A percentile compares a stretch with the other conserved stretches of the same genome.
phyloP scores from a whole-genome alignment of 805 yeast genomes.

The Peterozyma toletana region DNA sequence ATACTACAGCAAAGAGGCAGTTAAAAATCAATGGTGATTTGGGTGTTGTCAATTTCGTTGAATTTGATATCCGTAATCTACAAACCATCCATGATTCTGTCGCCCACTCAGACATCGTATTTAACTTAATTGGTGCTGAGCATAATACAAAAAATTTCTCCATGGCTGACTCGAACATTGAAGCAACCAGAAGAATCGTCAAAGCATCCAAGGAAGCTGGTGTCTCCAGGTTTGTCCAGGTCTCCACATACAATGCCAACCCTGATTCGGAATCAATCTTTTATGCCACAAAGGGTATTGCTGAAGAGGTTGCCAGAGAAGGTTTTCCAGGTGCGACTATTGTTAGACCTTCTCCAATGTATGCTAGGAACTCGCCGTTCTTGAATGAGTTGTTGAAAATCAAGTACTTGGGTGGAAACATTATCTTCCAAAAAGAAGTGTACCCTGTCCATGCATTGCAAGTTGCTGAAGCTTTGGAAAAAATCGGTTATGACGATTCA shows the following conservation, averaged over 20 bases:
- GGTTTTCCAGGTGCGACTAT: constrained; percentile 71
- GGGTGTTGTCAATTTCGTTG: constrained; percentile 81
- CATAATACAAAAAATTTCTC: constrained; percentile 71
- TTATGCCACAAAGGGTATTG: constrained; percentile 73
- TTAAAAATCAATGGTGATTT: constrained; percentile 79
- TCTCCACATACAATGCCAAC: constrained; percentile 72
- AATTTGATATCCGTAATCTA: constrained; percentile 74
- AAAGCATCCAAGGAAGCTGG: constrained; percentile 62
- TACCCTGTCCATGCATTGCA: constrained; percentile 73
- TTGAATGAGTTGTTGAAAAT: constrained; percentile 52
- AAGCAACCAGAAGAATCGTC: constrained; percentile 70
- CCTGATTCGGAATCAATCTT: constrained; percentile 61
- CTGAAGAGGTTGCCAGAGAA: constrained; percentile 64
- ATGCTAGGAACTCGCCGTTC: constrained; percentile 66
- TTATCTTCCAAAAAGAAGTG: constrained; percentile 57
- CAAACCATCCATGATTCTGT: constrained; percentile 71
- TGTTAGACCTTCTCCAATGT: constrained; percentile 80
- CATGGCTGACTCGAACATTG: constrained; percentile 80
- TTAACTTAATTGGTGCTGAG: constrained; percentile 72
- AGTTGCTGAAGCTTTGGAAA: constrained; percentile 73
- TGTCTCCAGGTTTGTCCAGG: constrained; percentile 71
- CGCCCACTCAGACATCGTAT: constrained; percentile 75
- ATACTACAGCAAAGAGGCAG: constrained; percentile 70
- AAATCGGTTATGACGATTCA: constrained; percentile 73
- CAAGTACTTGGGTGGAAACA: constrained; percentile 54